Conservation (phyloP, 805 yeast species). For the Pichia scutulata region DNA sequence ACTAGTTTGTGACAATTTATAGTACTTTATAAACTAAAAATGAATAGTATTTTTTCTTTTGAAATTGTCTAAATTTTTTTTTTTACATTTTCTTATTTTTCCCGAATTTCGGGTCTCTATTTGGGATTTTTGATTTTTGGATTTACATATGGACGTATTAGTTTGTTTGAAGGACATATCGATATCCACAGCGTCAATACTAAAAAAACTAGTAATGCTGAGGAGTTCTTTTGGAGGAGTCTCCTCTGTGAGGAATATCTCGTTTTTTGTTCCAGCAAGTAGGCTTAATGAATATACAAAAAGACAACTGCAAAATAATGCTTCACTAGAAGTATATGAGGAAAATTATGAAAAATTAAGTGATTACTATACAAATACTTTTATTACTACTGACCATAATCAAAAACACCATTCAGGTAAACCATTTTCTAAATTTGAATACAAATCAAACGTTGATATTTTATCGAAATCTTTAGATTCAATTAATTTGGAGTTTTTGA, state of each 20-base stretch:
- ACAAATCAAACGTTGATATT: background rate
- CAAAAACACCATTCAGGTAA: background rate
- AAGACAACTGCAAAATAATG: conserved; percentile 6
- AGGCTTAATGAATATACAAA: conserved; percentile 9
- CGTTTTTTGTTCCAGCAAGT: conserved; percentile 11
- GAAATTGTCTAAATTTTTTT: background rate
- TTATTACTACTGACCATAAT: background rate
- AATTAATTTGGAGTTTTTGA: background rate
- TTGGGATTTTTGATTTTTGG: background rate
- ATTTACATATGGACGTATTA: background rate
- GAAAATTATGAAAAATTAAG: conserved; percentile 3
- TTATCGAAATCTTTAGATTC: background rate
- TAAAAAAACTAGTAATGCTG: background rate
- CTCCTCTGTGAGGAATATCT: background rate
- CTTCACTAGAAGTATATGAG: conserved; percentile 5
- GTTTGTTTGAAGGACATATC: background rate
- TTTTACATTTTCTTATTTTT: background rate
- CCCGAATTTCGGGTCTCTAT: background rate
- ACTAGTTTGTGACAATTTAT: background rate
- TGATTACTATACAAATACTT: background rate
- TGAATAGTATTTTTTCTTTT: no score
- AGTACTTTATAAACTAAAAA: background rate
- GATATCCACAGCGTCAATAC: background rate
- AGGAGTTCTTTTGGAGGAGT: background rate
- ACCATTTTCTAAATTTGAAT: background rate